Percentiles rank a stretch among this genome's conserved stretches.
Conservation (phyloP, 108 stramenopile species). For the Discostella stelligeroides region DNA sequence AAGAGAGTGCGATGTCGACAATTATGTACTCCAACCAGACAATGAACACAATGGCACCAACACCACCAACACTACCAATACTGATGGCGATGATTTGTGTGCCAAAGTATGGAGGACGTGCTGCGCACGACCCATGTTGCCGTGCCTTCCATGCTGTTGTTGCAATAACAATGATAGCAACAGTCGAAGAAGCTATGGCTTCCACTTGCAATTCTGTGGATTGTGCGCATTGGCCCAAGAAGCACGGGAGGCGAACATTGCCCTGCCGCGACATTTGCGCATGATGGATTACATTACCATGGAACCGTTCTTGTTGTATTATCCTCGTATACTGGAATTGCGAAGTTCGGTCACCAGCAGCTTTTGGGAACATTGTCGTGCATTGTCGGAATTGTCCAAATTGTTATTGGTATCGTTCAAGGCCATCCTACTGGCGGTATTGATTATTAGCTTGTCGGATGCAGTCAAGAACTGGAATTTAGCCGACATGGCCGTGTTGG, state of each 20-base stretch:
- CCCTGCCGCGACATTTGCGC: constrained; percentile 53
- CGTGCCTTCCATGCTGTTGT: constrained; percentile 45
- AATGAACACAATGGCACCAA: constrained; percentile 4
- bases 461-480: constrained; percentile 32
- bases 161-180: too few species aligned
- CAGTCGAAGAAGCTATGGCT: too few species aligned
- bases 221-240: constrained; percentile 84
- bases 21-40: too few species aligned
- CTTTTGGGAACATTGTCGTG: constrained; percentile 38
- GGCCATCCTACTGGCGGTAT: constrained; percentile 30
- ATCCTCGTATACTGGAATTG: constrained; percentile 51
- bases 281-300: constrained; percentile 81
- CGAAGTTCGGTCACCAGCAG: background rate
- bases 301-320: constrained; percentile 74
- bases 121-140: constrained; percentile 34
- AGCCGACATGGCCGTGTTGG: constrained; percentile 43
- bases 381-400: constrained; percentile 45
- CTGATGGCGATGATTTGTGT: constrained; percentile 38
- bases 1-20: background rate
- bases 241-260: constrained; percentile 64
- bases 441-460: constrained; percentile 36
- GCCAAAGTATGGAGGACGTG: constrained; percentile 42
- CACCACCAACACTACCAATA: background rate
- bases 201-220: constrained; percentile 70
- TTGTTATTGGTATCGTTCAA: constrained; percentile 34